Conservation (phyloP, 2,329 filamentous ascomycete species). For the Neofusicoccum kwambonambiense region DNA sequence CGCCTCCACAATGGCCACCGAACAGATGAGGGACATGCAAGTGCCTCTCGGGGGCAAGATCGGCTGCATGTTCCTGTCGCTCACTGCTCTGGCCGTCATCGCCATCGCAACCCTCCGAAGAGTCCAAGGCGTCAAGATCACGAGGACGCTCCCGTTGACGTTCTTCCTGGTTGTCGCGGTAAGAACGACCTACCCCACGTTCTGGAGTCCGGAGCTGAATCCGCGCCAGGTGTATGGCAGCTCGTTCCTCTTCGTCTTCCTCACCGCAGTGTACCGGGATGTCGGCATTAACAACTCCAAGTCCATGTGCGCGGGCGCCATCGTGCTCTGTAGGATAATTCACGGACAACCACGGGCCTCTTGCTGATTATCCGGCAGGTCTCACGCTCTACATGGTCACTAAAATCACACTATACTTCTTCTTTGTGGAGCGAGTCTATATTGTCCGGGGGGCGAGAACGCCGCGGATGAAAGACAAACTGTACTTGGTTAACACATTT, state of each 20-base stretch:
- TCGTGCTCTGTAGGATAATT: background rate
- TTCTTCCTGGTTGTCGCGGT: background rate
- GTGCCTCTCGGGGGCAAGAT: background rate
- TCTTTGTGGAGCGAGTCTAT: background rate
- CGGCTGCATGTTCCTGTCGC: background rate
- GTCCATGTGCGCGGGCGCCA: background rate
- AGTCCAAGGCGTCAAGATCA: background rate
- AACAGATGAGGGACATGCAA: background rate
- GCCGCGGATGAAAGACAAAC: background rate
- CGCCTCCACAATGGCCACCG: background rate
- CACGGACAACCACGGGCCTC: background rate
- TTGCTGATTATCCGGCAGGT: background rate
- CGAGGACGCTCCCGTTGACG: background rate
- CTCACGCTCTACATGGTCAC: background rate
- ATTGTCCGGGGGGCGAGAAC: background rate
- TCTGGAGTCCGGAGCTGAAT: background rate
- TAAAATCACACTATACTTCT: background rate
- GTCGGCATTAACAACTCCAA: background rate
- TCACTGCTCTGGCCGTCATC: background rate
- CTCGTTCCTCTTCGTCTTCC: background rate
- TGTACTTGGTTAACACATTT: background rate
- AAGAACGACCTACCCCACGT: too few species aligned
- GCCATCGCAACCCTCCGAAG: background rate
- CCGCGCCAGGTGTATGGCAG: background rate
- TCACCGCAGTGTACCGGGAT: background rate